Evolutionary conservation across 2,329 filamentous ascomycete genomes (phyloP), one percentile per base, ranked within the genome.

Genomic region (Phoma sp.): DNA sequence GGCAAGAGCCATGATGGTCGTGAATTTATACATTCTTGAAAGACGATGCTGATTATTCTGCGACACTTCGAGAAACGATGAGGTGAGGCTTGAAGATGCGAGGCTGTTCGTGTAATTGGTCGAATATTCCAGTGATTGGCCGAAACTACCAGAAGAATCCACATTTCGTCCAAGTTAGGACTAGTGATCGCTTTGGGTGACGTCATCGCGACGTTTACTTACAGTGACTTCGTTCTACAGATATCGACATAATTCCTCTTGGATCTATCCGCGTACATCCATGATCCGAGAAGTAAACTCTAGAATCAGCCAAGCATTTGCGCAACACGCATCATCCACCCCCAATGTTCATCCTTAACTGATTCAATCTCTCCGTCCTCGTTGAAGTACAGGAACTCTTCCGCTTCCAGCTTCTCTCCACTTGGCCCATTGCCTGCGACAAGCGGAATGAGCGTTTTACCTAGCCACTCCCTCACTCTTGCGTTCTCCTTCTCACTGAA

Each of bases 21-120:
- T n/a, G 3, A n/a, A 47, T 49, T 49, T 49, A 48, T 54, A 45
- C 40, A 36, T 36, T 17, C n/a, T 28, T n/a, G n/a, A 2, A 23
- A 28, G 7, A 12, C 30, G 4, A n/a, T 14, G 12, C 4, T 26
- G n/a, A 26, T 7, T 15, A 5, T 28, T 28, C 18, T 46, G 26
- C 46, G 5, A 21, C 23, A 12, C 17, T 43, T 48, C 30, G 32
- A 42, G 37, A 53, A 47, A 7, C 5, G 20, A 36, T 30, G 23
- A 14, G 42, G 11, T 20, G 12, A 30, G n/a, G 23, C 43, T 40
- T 17, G 53, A 53, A 40, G 26, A 15, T 49, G 38, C 43, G 26
- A 52, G 53, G 23, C 42, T 20, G 25, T 29, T 53, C 48, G 33
- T 45, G 43, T 48, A 39, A 53, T 57, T 57, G 53, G 48, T 48